A percentile compares a stretch with the other conserved stretches of the same genome.
Conservation (phyloP, 2,329 filamentous ascomycete genomes). For the Diaporthe sp. region DNA sequence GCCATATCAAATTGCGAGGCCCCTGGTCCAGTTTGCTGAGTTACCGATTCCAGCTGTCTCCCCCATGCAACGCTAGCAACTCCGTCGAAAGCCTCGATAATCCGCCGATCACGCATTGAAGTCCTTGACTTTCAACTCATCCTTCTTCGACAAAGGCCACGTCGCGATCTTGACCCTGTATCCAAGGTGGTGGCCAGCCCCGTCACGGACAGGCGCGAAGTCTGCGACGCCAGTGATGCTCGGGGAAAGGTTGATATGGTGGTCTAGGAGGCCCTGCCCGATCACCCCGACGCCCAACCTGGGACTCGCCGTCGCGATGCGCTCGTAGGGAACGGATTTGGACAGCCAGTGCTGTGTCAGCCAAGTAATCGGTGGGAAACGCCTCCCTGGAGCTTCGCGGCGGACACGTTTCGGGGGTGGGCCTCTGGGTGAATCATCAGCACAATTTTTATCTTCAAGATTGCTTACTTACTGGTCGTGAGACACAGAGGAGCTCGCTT, state of each 20-base stretch:
- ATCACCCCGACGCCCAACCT: conserved; percentile 46
- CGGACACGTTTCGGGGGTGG: conserved; percentile 12
- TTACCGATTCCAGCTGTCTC: background rate
- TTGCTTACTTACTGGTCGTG: conserved; percentile 18
- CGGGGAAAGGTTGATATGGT: conserved; percentile 48
- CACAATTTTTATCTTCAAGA: background rate
- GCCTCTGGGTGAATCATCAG: conserved; percentile 20
- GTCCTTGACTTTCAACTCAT: conserved; percentile 43
- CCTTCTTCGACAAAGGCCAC: conserved; percentile 49
- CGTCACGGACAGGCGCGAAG: conserved; percentile 47
- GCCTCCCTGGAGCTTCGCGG: conserved; percentile 36
- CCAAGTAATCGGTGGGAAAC: conserved; percentile 42
- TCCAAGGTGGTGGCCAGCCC: conserved; percentile 42
- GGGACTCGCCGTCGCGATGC: conserved; percentile 47
- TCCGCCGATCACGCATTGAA: conserved; percentile 42
- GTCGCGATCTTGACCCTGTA: conserved; percentile 50
- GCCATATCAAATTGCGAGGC: background rate
- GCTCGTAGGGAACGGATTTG: conserved; percentile 47
- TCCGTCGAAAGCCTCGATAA: background rate
- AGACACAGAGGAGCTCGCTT: background rate
- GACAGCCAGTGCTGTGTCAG: conserved; percentile 44
- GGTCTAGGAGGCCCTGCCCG: conserved; percentile 47
- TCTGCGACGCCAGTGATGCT: conserved; percentile 46
- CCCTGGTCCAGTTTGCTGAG: background rate
- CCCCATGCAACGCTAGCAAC: background rate